Evolutionary conservation across 1,284 basidiomycete genomes (phyloP), one percentile per base, ranked within the genome.

Genomic region (Pulchroboletus neoregius): DNA sequence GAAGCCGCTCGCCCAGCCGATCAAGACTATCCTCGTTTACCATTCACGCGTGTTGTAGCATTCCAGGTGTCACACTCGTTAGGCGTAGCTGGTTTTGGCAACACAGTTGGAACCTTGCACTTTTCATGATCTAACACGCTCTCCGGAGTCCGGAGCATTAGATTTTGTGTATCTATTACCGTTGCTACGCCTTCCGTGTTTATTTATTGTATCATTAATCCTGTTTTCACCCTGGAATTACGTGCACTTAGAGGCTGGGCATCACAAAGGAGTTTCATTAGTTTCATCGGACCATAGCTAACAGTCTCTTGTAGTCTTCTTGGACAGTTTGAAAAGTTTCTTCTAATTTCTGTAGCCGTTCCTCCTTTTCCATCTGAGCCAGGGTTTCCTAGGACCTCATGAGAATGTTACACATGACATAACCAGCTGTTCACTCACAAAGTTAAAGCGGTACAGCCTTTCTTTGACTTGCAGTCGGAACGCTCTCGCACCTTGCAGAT

Each of bases 361-460:
- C 94, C 42, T 84, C 74, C 55, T 87, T 86, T 44, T 93, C 87
- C 49, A 96, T 70, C 63, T 94, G 90, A 41, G 82, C 83, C 43
- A 97, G 76, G 45, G 88, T 78, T 71, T 96, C 93, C 87, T 94
- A 65, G 27, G 49, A 7, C 31, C 16, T 4, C 11, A 11, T 54
- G 12, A 56, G 40, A 23, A 48, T 12, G 23, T 32, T 38, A 15
- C 13, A 18, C 13, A 39, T 11, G 11, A 41, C 18, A 16, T 5
- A 7, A 34, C 12, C 12, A 6, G 32, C 20, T 24, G 9, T 5
- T 38, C 45, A 73, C 89, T 61, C 61, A 93, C 93, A 65, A 87
- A 94, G 70, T 98, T 99, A 70, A 96, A 96, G 35, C 92, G 78
- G 66, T 89, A 98, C 44, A 99, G 70, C 28, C 95, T 79, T 64